Evolutionary conservation across 345 rosid genomes (phyloP), one percentile per base, ranked within the genome.

Genomic region (Eucalyptus albens): DNA sequence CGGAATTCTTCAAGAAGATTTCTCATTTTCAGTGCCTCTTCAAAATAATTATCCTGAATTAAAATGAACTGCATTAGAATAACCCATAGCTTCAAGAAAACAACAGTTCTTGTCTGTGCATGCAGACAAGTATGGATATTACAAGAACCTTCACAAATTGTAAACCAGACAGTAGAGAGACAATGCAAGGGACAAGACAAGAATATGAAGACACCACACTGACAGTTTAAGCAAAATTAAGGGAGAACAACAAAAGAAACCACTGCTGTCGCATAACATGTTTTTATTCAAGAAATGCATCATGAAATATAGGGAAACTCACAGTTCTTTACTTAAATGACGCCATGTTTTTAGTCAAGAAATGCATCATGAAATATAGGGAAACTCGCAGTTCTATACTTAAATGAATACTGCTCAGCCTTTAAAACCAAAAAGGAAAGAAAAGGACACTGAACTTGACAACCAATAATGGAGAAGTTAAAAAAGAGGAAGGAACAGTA

Each of bases 11-110:
- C 99, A 87, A 97, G 95, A 88, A 97, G 98, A 94, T 97, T 97
- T 92, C 99, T 94, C 98, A 97, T 94, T 94, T 97, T 97, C 93
- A 97, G 92, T 87, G 99, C 99, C 93, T 97, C 99, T 92, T 97
- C 99, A 92, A 97, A 97, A 92, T 97, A 97, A 92, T 97, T 97
- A 92, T 97, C 99, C 99, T 97, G 83, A 65, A 89, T 51, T 88
- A 13, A 89, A 89, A 65, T 31, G 42, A 60, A 3, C 27, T 37
- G 15, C 47, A 37, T 77, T 77, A 77, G 49, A 37, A 62, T 72
- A 88, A 89, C 60, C 29, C 1, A 77, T 24, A 77, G 47, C 83
- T 77, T 77, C 83, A 5, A 37, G 83, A 37, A 72, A 77, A 77
- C 42, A 77, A 77, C 47, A 37, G 45, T 77, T 77, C 83, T 1